Evolutionary conservation across 768 basidiomycete genomes (phyloP).

Genomic region (Cystoderma amianthinum): DNA sequence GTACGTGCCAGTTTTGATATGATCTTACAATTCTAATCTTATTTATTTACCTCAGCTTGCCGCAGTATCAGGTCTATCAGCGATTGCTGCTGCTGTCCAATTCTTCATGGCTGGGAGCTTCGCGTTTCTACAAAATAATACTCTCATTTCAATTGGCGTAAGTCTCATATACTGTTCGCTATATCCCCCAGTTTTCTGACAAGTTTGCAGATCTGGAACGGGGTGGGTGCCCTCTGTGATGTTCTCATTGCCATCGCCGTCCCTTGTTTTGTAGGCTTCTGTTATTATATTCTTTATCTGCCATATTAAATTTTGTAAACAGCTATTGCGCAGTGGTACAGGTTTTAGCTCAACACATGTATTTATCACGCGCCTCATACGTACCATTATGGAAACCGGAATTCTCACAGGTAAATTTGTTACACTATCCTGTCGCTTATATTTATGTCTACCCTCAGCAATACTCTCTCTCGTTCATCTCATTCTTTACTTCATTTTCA

Average conservation of each 20-base stretch:
- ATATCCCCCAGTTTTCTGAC: background rate
- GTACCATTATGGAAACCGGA: constrained; percentile 21
- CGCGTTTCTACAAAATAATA: constrained; percentile 8
- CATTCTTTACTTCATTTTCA: constrained; percentile 17
- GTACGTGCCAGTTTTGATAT: constrained; percentile 8
- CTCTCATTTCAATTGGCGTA: constrained; percentile 17
- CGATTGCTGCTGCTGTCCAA: constrained; percentile 13
- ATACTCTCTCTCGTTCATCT: constrained; percentile 17
- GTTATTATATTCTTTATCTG: background rate
- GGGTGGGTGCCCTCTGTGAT: constrained; percentile 20
- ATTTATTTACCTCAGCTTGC: constrained; percentile 9
- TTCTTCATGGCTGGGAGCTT: constrained; percentile 15
- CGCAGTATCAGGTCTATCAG: constrained; percentile 12
- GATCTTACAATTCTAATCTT: too few species aligned
- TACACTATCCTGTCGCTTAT: background rate
- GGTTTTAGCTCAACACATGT: constrained; percentile 18
- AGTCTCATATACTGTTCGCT: constrained; percentile 4
- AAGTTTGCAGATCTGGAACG: constrained; percentile 19
- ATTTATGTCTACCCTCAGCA: constrained; percentile 7
- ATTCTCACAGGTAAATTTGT: constrained; percentile 17
- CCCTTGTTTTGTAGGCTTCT: constrained; percentile 20
- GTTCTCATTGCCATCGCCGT: constrained; percentile 21
- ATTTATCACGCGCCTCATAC: constrained; percentile 18
- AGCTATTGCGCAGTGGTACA: constrained; percentile 21
- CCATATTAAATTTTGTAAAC: background rate